phyloP scores from a whole-genome alignment of 140 eudicot genomes.

The Cichorium intybus region DNA sequence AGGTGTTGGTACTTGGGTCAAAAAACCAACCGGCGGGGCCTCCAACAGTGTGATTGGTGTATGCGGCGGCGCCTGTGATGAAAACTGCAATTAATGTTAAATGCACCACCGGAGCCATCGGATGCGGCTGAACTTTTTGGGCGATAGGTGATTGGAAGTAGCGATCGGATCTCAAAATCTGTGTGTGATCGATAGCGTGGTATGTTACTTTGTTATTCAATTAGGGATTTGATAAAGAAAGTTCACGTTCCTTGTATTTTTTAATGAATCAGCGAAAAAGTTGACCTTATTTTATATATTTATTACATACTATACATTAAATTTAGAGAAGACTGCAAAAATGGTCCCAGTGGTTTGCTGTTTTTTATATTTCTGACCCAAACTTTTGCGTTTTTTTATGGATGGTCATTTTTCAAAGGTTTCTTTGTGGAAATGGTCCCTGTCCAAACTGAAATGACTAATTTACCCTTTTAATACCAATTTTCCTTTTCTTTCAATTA shows the following conservation, averaged over 20 bases:
- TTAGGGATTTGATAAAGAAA: slow-evolving; percentile 18
- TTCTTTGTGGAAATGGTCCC: too few species aligned
- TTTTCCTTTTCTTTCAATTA: too few species aligned
- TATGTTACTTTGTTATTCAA: neutral
- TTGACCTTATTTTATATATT: neutral
- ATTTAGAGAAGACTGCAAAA: too few species aligned
- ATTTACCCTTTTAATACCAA: too few species aligned
- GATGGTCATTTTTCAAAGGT: too few species aligned
- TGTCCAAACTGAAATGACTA: too few species aligned
- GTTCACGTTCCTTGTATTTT: neutral
- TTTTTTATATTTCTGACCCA: too few species aligned
- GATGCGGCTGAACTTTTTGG: slow-evolving; percentile 3
- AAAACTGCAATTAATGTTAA: slow-evolving; percentile 32
- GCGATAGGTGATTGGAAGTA: slow-evolving; percentile 12
- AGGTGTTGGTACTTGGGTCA: slow-evolving; percentile 36
- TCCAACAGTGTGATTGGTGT: slow-evolving; percentile 89
- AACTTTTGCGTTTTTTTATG: too few species aligned
- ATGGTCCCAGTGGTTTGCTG: too few species aligned
- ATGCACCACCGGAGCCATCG: slow-evolving; percentile 35
- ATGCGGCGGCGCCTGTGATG: slow-evolving; percentile 39
- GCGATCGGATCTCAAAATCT: slow-evolving; percentile 15
- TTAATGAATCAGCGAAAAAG: neutral
- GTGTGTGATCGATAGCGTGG: neutral
- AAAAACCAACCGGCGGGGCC: slow-evolving; percentile 75
- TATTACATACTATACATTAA: neutral